Evolutionary conservation across 352 stramenopile species (phyloP), one percentile per base, ranked within the genome.

Genomic region (Globisporangium alternatum): DNA sequence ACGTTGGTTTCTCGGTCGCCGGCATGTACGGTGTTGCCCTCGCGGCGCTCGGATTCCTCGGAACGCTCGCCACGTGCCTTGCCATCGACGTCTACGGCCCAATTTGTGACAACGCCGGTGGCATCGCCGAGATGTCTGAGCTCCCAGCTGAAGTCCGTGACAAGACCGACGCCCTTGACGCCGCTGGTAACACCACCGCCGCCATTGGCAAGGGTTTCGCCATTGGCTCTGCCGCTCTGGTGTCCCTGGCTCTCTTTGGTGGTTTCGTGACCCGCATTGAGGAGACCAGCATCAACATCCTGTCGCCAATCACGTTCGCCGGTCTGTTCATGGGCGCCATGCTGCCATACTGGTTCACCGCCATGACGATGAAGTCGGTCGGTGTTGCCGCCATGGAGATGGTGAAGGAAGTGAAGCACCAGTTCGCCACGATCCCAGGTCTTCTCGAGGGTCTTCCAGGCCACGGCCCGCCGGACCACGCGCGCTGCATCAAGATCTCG

Each of bases 311-410:
- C 61, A 99, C 97, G 21, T 99, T 99, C 80, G 92, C 96, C 65
- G 98, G 98, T 80, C 81, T 99, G 64, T 97, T 99, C 67, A 98
- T 99, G 79, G 98, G 98, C 70, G 97, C 97, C 65, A 99, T 99
- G 96, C 92, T 99, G 58, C 98, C 98, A n/a, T 99, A 99, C 83
- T 98, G 96, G 82, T 99, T 99, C 81, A 98, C 95, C 64, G 98
- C 98, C 31, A 84, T 99, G 89, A 99, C 97, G 56, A 99, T 99
- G 97, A 99, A 99, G 90, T 98, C 94, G 66, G 98, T 99, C 33
- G 97, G 97, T 75, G 80, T 89, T 64, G 97, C 98, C 55, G 98
- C 98, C 61, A 98, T 98, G 91, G 92, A 98, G 67, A 99, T 99
- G 97, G 97, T 99, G 30, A 89, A 99, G 81, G 97, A 99, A 80